phyloP scores from a whole-genome alignment of 169 alveolate genomes.

The Plasmodium inui region DNA sequence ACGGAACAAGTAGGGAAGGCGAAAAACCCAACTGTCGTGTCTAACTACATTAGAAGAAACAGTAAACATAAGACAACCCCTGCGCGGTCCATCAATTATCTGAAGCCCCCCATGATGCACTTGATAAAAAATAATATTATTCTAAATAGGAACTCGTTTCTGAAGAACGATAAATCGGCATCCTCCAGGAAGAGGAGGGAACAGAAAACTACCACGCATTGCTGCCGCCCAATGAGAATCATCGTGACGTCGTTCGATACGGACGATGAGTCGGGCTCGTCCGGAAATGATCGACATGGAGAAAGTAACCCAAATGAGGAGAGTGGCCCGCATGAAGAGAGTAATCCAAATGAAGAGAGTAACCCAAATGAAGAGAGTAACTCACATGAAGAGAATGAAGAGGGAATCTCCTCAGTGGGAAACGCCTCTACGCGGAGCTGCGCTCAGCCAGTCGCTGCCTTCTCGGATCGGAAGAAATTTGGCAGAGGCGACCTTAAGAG shows the following conservation, averaged over 20 bases:
- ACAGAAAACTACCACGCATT: conserved; percentile 11
- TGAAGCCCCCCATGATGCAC: conserved; percentile 58
- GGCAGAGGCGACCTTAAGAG: not conserved
- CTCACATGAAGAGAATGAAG: not conserved
- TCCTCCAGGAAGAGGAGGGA: conserved; percentile 32
- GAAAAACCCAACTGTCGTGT: conserved; percentile 1
- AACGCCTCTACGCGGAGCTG: not conserved
- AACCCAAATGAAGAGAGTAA: too few relatives aligned
- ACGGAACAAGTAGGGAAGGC: not conserved
- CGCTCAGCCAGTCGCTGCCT: not conserved
- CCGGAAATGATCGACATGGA: not conserved
- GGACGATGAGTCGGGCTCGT: conserved; percentile 19
- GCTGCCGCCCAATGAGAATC: conserved; percentile 38
- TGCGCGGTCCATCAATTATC: conserved; percentile 58
- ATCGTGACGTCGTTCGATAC: conserved; percentile 55
- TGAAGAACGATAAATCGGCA: conserved; percentile 7
- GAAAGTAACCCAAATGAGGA: not conserved
- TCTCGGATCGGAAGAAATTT: not conserved
- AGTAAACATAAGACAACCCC: conserved; percentile 74
- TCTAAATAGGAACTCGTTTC: not conserved
- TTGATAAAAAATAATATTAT: conserved; percentile 36
- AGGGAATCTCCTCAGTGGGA: not conserved
- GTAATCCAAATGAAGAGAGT: not conserved
- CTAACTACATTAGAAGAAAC: conserved; percentile 29
- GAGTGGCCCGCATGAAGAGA: not conserved